Percentiles rank a stretch among this genome's conserved stretches.
These are phyloP conservation scores for Apophysomyces ossiformis DNA, from an alignment of 371 early-diverging fungal species.

Conservation along the genomic window DNA sequence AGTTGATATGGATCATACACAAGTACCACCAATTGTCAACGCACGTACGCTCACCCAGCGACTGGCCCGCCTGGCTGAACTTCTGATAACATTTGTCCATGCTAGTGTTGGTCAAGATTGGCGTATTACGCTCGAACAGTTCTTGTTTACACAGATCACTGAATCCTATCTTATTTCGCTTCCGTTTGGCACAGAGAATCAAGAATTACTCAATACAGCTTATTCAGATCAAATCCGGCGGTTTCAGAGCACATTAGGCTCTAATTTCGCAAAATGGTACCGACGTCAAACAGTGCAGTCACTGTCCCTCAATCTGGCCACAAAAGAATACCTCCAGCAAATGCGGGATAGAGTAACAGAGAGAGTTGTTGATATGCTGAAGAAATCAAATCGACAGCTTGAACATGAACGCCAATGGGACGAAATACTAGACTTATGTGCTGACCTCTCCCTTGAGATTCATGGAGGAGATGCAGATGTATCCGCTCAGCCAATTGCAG, in stretches of 20 bases:
- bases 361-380: constrained; percentile 21
- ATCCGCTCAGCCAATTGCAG: constrained; percentile 35
- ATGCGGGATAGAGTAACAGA: constrained; percentile 37
- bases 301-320: constrained; percentile 49
- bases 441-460: constrained; percentile 45
- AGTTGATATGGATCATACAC: not conserved
- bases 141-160: constrained; percentile 37
- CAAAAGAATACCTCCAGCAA: constrained; percentile 46
- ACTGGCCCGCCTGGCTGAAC: constrained; percentile 41
- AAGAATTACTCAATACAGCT: constrained; percentile 49
- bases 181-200: constrained; percentile 58
- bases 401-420: constrained; percentile 39
- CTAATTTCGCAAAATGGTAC: constrained; percentile 57
- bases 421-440: constrained; percentile 40
- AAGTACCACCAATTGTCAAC: constrained; percentile 28
- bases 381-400: constrained; percentile 9
- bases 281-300: constrained; percentile 56
- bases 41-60: constrained; percentile 45
- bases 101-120: constrained; percentile 20
- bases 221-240: constrained; percentile 53
- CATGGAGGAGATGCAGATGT: constrained; percentile 57
- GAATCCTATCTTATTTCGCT: constrained; percentile 40
- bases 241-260: constrained; percentile 50
- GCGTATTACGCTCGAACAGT: constrained; percentile 32
- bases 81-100: constrained; percentile 36